phyloP scores from a whole-genome alignment of 352 stramenopile genomes.

The Globisporangium rhizosaccharum region DNA sequence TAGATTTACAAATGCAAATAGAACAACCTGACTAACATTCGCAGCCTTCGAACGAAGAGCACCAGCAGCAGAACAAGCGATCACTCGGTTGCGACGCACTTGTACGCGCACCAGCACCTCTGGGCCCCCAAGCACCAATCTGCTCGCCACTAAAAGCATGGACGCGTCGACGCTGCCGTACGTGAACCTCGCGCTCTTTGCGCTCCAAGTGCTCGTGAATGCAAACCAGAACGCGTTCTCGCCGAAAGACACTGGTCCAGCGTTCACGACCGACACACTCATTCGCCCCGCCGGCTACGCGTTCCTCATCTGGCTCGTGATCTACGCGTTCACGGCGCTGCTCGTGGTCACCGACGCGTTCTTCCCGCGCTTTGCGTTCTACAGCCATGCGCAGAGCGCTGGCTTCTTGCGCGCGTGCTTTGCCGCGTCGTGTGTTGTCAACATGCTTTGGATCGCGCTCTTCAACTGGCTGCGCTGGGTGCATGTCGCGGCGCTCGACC shows the following conservation, averaged over 20 bases:
- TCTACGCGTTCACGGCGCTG: constrained; percentile 18
- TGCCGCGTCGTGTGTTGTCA: constrained; percentile 12
- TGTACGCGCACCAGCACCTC: too few relatives aligned
- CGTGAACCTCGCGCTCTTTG: constrained; percentile 49
- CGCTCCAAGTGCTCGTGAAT: constrained; percentile 37
- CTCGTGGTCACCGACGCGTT: constrained; percentile 17
- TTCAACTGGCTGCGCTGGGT: constrained; percentile 27
- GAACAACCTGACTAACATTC: too few relatives aligned
- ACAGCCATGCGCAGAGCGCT: constrained; percentile 4
- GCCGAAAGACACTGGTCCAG: constrained; percentile 14
- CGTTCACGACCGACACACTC: constrained; percentile 7
- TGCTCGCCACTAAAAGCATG: not conserved
- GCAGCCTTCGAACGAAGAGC: too few relatives aligned
- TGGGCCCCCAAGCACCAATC: too few relatives aligned
- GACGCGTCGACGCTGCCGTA: constrained; percentile 23
- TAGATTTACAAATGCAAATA: too few relatives aligned
- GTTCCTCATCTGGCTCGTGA: constrained; percentile 22
- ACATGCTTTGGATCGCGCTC: constrained; percentile 16
- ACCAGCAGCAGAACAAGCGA: not conserved
- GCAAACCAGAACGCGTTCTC: constrained; percentile 29
- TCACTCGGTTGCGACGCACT: not conserved
- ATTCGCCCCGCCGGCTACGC: constrained; percentile 8
- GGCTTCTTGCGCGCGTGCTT: constrained; percentile 15
- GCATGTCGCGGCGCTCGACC: constrained; percentile 28
- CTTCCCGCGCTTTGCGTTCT: constrained; percentile 15